A percentile compares a stretch with the other conserved stretches of the same genome.
phyloP scores from a whole-genome alignment of 2,329 filamentous ascomycete species.

The Neopestalotiopsis rosae region DNA sequence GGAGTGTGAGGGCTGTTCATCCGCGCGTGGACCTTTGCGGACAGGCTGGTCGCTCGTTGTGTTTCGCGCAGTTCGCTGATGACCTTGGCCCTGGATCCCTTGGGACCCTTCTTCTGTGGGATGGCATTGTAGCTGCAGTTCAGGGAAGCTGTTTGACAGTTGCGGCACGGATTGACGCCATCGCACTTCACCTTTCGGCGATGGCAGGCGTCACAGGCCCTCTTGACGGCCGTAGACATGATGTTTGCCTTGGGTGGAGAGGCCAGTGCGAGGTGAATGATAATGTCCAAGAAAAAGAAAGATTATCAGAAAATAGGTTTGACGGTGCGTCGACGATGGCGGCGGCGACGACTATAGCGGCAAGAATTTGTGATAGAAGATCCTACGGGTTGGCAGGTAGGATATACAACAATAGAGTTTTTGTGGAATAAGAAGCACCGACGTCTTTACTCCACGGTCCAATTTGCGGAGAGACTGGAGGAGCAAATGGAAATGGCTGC shows the following conservation, averaged over 20 bases:
- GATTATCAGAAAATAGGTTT: not conserved
- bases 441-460: conserved; percentile 21
- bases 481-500: conserved; percentile 28
- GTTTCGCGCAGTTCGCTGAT: conserved; percentile 75
- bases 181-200: conserved; percentile 78
- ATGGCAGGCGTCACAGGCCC: conserved; percentile 75
- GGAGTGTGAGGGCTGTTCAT: conserved; percentile 60
- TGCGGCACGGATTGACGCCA: conserved; percentile 72
- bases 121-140: conserved; percentile 77
- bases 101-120: conserved; percentile 78
- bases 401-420: conserved; percentile 13
- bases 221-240: conserved; percentile 47
- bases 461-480: conserved; percentile 29
- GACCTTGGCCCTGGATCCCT: conserved; percentile 76
- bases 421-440: conserved; percentile 18
- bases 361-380: conserved; percentile 3
- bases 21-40: conserved; percentile 65
- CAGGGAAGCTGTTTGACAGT: conserved; percentile 70
- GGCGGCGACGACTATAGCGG: not conserved
- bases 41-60: conserved; percentile 69
- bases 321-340: conserved; percentile 5
- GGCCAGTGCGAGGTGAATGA: not conserved
- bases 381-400: conserved; percentile 4
- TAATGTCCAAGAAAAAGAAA: not conserved
- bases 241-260: conserved; percentile 12